Conservation (phyloP, 2,329 filamentous ascomycete genomes). For the Colletotrichum liriopes region DNA sequence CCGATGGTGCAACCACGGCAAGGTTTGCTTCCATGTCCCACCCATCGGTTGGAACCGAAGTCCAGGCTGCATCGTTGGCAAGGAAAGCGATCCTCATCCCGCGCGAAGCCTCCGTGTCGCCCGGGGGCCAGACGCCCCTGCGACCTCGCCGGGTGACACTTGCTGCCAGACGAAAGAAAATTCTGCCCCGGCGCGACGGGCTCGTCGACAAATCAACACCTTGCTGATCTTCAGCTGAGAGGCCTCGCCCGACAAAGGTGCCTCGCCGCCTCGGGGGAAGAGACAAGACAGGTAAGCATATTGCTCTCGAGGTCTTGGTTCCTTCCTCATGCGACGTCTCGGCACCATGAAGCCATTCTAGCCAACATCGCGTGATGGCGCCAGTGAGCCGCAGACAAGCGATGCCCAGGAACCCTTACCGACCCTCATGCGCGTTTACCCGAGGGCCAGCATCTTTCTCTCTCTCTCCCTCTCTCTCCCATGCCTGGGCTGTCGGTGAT, state of each 20-base stretch:
- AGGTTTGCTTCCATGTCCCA: background rate
- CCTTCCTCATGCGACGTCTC: conserved; percentile 34
- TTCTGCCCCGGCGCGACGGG: background rate
- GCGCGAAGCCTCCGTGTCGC: background rate
- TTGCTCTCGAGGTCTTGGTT: conserved; percentile 17
- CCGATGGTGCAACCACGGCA: conserved; percentile 1
- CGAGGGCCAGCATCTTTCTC: background rate
- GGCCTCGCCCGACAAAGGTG: background rate
- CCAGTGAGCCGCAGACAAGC: conserved; percentile 34
- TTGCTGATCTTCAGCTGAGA: conserved; percentile 15
- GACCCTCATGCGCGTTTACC: conserved; percentile 1
- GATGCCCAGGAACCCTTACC: background rate
- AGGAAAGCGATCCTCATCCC: conserved; percentile 31
- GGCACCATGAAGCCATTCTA: conserved; percentile 35
- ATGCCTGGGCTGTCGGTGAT: background rate
- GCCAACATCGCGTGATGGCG: conserved; percentile 32
- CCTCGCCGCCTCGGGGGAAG: conserved; percentile 6
- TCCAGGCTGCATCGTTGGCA: conserved; percentile 19
- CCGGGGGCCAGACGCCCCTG: background rate
- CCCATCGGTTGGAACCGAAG: conserved; percentile 23
- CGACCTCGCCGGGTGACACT: background rate
- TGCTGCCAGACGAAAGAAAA: background rate
- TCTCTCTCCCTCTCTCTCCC: no score
- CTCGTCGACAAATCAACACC: conserved; percentile 15
- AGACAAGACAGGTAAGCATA: conserved; percentile 21